Percentiles rank a stretch among this genome's conserved stretches.
Evolutionary conservation across 2,329 filamentous ascomycete species (phyloP).

Genomic region (Epichloe scottii): DNA sequence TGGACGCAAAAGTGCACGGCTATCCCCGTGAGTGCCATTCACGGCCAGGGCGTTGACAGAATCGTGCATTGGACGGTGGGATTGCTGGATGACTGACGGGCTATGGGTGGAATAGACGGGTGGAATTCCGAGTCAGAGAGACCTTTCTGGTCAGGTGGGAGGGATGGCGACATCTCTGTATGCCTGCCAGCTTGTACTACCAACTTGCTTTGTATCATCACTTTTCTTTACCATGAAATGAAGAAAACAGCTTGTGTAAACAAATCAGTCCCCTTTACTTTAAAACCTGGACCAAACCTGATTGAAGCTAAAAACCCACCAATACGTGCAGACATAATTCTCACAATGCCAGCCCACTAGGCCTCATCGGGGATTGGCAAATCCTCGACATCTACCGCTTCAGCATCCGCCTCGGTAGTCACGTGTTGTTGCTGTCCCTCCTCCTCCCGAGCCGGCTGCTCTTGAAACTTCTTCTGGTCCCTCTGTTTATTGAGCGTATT

Average conservation of each 20-base stretch:
- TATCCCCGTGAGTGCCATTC: slow-evolving; percentile 82
- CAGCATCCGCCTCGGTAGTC: slow-evolving; percentile 14
- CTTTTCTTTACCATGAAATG: too few species aligned
- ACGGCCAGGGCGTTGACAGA: slow-evolving; percentile 67
- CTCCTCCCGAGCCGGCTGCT: not conserved
- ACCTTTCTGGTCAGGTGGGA: too few species aligned
- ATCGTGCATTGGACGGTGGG: slow-evolving; percentile 63
- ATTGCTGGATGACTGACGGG: slow-evolving; percentile 40
- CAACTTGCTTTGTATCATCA: too few species aligned
- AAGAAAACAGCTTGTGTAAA: too few species aligned
- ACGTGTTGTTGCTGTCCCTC: slow-evolving; percentile 20
- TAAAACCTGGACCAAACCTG: too few species aligned
- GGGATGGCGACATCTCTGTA: too few species aligned
- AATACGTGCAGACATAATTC: not conserved
- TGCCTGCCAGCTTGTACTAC: too few species aligned
- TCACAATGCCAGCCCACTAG: not conserved
- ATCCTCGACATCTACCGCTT: slow-evolving; percentile 22
- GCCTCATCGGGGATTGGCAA: slow-evolving; percentile 20
- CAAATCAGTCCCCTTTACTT: too few species aligned
- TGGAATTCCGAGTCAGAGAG: too few species aligned
- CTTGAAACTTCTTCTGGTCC: slow-evolving; percentile 12
- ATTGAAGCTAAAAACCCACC: not conserved
- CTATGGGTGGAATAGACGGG: not conserved
- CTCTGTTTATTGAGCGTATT: slow-evolving; percentile 40
- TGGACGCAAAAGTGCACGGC: slow-evolving; percentile 53